A percentile compares a stretch with the other conserved stretches of the same genome.
Evolutionary conservation across 2,329 filamentous ascomycete genomes (phyloP).

Genomic region (Penicillium sp.): DNA sequence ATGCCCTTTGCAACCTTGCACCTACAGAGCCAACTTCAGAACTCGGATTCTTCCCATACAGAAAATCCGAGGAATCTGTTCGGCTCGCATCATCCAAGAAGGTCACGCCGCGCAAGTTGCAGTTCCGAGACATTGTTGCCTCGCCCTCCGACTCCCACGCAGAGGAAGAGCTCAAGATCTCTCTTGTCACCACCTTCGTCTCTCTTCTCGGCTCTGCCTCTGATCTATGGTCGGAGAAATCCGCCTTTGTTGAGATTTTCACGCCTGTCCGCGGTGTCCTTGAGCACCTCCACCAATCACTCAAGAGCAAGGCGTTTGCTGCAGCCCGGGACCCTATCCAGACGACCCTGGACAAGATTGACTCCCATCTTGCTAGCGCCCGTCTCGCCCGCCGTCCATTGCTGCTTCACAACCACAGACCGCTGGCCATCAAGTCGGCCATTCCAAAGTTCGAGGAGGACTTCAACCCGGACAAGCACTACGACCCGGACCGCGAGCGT

Average conservation of each 20-base stretch:
- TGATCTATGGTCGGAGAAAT: constrained; percentile 67
- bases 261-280: constrained; percentile 57
- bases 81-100: constrained; percentile 44
- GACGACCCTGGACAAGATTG: constrained; percentile 33
- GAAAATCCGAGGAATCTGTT: constrained; percentile 51
- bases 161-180: constrained; percentile 50
- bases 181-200: constrained; percentile 59
- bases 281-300: constrained; percentile 56
- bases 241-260: constrained; percentile 76
- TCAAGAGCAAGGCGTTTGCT: constrained; percentile 49
- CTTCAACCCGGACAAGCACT: constrained; percentile 93
- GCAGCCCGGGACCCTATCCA: constrained; percentile 28
- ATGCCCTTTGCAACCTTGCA: constrained; percentile 65
- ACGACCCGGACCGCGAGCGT: constrained; percentile 90
- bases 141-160: constrained; percentile 19
- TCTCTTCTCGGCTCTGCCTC: constrained; percentile 64
- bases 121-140: constrained; percentile 53
- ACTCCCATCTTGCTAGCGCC: constrained; percentile 53
- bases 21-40: constrained; percentile 48
- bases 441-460: constrained; percentile 95
- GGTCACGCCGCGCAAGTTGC: constrained; percentile 49
- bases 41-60: constrained; percentile 59
- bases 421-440: constrained; percentile 78
- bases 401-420: constrained; percentile 81
- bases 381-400: constrained; percentile 69